Percentiles rank a stretch among this genome's conserved stretches.
Evolutionary conservation across 202 grass and related monocot species (phyloP).

Genomic region (Eragrostis tef): DNA sequence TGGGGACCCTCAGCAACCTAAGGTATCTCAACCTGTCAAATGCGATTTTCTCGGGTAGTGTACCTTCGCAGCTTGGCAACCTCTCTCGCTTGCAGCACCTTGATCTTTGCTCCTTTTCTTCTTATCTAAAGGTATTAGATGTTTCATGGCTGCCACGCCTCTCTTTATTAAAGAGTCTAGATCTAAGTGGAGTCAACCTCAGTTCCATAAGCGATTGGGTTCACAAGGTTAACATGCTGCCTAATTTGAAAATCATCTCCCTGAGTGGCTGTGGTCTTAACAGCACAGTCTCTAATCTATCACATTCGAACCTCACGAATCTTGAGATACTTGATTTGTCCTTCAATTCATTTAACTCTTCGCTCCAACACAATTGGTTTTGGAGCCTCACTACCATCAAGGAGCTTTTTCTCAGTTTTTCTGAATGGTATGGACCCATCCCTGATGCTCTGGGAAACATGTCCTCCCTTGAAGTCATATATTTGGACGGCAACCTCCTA

Average conservation of each 20-base stretch:
- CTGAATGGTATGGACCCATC: not conserved
- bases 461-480: conserved; percentile 12
- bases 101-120: not conserved
- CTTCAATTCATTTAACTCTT: not conserved
- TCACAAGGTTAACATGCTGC: conserved; percentile 34
- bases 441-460: conserved; percentile 33
- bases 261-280: not conserved
- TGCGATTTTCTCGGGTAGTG: not conserved
- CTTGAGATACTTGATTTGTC: conserved; percentile 30
- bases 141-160: conserved; percentile 50
- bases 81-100: conserved; percentile 43
- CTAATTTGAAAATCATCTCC: conserved; percentile 15
- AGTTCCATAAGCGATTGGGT: conserved; percentile 32
- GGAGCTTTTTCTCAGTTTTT: accelerated
- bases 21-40: conserved; percentile 26
- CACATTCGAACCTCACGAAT: conserved; percentile 50
- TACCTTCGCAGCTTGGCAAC: conserved; percentile 47
- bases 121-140: not conserved
- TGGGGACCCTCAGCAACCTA: conserved; percentile 34
- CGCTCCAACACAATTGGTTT: not conserved
- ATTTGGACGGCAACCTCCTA: not conserved
- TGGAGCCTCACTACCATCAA: conserved; percentile 28
- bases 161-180: conserved; percentile 30
- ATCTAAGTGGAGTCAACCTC: not conserved
- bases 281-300: not conserved